phyloP scores from a whole-genome alignment of 768 basidiomycete genomes.

The Suillus lakei region DNA sequence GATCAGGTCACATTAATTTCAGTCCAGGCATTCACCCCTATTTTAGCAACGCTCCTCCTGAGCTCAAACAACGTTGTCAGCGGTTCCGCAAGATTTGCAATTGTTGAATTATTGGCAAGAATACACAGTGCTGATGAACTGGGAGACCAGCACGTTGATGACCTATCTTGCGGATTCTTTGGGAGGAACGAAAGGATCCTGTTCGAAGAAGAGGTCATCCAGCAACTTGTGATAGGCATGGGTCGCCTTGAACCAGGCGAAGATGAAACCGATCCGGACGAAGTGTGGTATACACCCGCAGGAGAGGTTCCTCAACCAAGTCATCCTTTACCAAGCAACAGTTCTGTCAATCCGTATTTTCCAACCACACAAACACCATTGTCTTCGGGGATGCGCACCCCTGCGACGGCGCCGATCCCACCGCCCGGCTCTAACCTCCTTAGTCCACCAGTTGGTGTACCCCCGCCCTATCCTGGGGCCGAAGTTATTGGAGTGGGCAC shows the following conservation, averaged over 20 bases:
- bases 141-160: conserved; percentile 39
- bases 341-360: conserved; percentile 56
- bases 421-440: conserved; percentile 9
- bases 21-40: conserved; percentile 88
- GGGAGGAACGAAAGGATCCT: conserved; percentile 58
- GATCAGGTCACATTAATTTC: conserved; percentile 54
- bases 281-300: conserved; percentile 39
- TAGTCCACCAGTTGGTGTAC: conserved; percentile 17
- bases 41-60: conserved; percentile 86
- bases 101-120: conserved; percentile 78
- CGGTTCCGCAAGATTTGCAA: conserved; percentile 70
- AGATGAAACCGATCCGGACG: conserved; percentile 40
- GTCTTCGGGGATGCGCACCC: conserved; percentile 26
- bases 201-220: conserved; percentile 81
- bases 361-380: conserved; percentile 42
- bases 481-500: conserved; percentile 21
- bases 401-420: conserved; percentile 23
- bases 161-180: conserved; percentile 49
- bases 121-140: conserved; percentile 64
- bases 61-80: conserved; percentile 78
- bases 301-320: conserved; percentile 28
- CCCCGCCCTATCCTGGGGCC: conserved; percentile 21
- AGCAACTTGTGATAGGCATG: conserved; percentile 90
- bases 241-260: conserved; percentile 61
- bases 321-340: neutral